Conservation (phyloP, 768 basidiomycete genomes). For the Scleroderma bovista region DNA sequence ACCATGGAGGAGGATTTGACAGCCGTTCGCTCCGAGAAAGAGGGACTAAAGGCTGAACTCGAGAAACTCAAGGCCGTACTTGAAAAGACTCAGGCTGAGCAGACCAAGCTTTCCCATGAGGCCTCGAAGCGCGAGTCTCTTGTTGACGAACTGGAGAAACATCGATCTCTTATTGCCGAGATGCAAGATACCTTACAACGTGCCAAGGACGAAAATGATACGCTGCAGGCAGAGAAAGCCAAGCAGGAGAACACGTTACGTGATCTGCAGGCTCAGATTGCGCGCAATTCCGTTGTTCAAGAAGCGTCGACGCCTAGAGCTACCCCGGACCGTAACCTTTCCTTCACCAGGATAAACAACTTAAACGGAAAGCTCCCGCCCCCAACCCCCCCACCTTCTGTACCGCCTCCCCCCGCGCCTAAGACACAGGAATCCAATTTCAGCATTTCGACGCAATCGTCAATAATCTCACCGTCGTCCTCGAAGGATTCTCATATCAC, state of each 20-base stretch:
- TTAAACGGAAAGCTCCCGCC: constrained; percentile 78
- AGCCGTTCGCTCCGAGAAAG: constrained; percentile 34
- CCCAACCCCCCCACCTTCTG: constrained; percentile 75
- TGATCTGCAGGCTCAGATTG: constrained; percentile 71
- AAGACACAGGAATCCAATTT: constrained; percentile 44
- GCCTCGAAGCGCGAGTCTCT: constrained; percentile 72
- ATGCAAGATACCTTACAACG: constrained; percentile 73
- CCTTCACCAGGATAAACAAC: constrained; percentile 54
- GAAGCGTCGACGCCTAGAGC: constrained; percentile 49
- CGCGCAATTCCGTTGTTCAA: constrained; percentile 42
- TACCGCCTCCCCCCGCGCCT: constrained; percentile 79
- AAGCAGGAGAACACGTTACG: constrained; percentile 65
- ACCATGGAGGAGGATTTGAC: constrained; percentile 48
- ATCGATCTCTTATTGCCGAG: constrained; percentile 71
- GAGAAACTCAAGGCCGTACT: constrained; percentile 55
- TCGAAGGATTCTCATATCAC: constrained; percentile 62
- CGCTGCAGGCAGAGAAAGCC: constrained; percentile 63
- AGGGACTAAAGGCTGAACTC: constrained; percentile 37
- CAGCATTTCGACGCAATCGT: constrained; percentile 59
- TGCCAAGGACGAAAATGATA: constrained; percentile 79
- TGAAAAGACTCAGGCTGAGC: constrained; percentile 50
- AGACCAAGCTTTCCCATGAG: constrained; percentile 61
- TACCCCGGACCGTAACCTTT: constrained; percentile 44
- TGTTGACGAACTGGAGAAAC: constrained; percentile 68
- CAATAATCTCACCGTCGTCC: constrained; percentile 49